A percentile compares a stretch with the other conserved stretches of the same genome.
Conservation (phyloP, 2,329 filamentous ascomycete genomes). For the Raffaelea arxii region DNA sequence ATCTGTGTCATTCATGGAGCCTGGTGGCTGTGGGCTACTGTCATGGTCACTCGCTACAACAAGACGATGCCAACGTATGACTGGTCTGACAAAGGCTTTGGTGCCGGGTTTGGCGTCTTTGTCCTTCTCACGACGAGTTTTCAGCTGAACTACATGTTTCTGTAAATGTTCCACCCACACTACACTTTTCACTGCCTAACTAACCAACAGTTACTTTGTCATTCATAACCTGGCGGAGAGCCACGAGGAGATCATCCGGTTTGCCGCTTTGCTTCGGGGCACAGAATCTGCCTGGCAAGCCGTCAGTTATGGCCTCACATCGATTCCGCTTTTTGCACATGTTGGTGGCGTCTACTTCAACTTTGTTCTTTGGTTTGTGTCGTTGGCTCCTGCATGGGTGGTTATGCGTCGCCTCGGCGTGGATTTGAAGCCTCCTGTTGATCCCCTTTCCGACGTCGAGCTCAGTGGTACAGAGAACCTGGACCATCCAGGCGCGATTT, state of each 20-base stretch:
- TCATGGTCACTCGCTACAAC: conserved; percentile 53
- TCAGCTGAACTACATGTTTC: conserved; percentile 64
- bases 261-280: conserved; percentile 57
- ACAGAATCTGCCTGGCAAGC: conserved; percentile 67
- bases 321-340: conserved; percentile 50
- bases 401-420: conserved; percentile 48
- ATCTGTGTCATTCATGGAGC: conserved; percentile 51
- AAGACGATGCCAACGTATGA: conserved; percentile 51
- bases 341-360: conserved; percentile 62
- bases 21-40: conserved; percentile 64
- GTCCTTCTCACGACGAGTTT: conserved; percentile 58
- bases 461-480: too few relatives aligned
- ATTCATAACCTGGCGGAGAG: conserved; percentile 54
- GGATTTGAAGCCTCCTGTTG: not conserved
- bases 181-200: not conserved
- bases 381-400: conserved; percentile 57
- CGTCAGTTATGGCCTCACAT: conserved; percentile 59
- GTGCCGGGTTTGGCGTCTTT: conserved; percentile 56
- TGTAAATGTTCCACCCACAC: conserved; percentile 32
- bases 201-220: conserved; percentile 50
- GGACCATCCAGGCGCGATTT: too few relatives aligned
- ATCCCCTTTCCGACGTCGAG: too few relatives aligned
- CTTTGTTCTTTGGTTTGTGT: conserved; percentile 56
- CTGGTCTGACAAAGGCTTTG: conserved; percentile 55
- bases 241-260: conserved; percentile 56